Evolutionary conservation across 352 stramenopile genomes (phyloP).

Genomic region (Pythium dissotocum): DNA sequence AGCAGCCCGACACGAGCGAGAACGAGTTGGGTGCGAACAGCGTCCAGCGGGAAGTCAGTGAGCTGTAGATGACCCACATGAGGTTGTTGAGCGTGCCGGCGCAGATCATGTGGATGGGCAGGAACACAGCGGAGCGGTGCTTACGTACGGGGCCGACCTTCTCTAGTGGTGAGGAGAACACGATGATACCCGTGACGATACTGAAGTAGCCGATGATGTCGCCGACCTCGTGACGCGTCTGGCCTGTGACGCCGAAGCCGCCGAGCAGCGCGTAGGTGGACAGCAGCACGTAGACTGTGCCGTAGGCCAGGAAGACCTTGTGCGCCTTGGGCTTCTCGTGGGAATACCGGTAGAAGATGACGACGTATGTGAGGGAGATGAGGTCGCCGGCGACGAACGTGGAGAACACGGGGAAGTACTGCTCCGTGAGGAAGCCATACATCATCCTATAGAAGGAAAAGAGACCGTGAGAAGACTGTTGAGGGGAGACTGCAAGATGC

Average conservation of each 20-base stretch:
- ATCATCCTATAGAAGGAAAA: slow-evolving; percentile 30
- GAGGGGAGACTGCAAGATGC: background rate
- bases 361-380: slow-evolving; percentile 40
- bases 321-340: slow-evolving; percentile 43
- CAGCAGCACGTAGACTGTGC: slow-evolving; percentile 18
- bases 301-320: slow-evolving; percentile 28
- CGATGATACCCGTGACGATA: background rate
- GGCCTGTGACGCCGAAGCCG: slow-evolving; percentile 31
- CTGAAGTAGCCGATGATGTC: slow-evolving; percentile 39
- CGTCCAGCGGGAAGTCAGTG: slow-evolving; percentile 43
- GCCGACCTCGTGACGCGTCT: slow-evolving; percentile 33
- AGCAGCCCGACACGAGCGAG: slow-evolving; percentile 33
- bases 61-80: slow-evolving; percentile 54
- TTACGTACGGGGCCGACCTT: slow-evolving; percentile 47
- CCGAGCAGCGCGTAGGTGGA: slow-evolving; percentile 50
- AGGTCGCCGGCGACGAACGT: slow-evolving; percentile 47
- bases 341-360: slow-evolving; percentile 48
- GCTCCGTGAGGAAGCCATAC: slow-evolving; percentile 45
- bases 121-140: slow-evolving; percentile 48
- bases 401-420: slow-evolving; percentile 48
- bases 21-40: slow-evolving; percentile 54
- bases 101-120: slow-evolving; percentile 56
- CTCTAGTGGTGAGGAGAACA: slow-evolving; percentile 41
- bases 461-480: slow-evolving; percentile 5
- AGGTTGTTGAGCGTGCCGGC: slow-evolving; percentile 56